A percentile compares a stretch with the other conserved stretches of the same genome.
Evolutionary conservation across 2,329 filamentous ascomycete species (phyloP).

Genomic region (Calonectria naviculata): DNA sequence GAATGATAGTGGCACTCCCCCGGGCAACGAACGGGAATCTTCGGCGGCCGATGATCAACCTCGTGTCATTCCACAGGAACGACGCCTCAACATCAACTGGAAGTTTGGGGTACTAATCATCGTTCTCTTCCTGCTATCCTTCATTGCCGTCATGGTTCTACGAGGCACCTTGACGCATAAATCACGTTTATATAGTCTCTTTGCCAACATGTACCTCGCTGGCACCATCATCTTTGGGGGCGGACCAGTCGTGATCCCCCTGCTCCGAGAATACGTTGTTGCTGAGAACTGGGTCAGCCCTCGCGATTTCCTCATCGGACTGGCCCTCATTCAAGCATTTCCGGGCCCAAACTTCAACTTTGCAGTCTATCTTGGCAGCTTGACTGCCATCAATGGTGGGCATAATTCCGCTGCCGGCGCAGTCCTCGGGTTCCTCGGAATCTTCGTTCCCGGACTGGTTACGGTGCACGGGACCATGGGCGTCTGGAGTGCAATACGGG

Average conservation of each 20-base stretch:
- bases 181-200: conserved; percentile 68
- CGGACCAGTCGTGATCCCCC: conserved; percentile 73
- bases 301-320: conserved; percentile 78
- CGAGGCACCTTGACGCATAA: conserved; percentile 52
- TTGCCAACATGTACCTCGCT: conserved; percentile 79
- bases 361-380: conserved; percentile 66
- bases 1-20: neutral
- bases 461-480: conserved; percentile 63
- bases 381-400: conserved; percentile 56
- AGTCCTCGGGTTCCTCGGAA: conserved; percentile 61
- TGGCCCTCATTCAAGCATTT: conserved; percentile 78
- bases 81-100: conserved; percentile 56
- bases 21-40: neutral
- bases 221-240: conserved; percentile 77
- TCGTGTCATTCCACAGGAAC: conserved; percentile 47
- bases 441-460: conserved; percentile 63
- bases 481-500: conserved; percentile 64
- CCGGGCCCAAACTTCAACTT: conserved; percentile 64
- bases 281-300: conserved; percentile 76
- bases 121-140: conserved; percentile 63
- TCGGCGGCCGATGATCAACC: conserved; percentile 18
- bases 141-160: conserved; percentile 66
- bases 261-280: conserved; percentile 72
- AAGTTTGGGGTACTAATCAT: conserved; percentile 56
- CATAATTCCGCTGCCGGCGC: conserved; percentile 57